Base-by-base conservation (phyloP, 257 asterid species). In the Parsonsia alboflavescens region DNA sequence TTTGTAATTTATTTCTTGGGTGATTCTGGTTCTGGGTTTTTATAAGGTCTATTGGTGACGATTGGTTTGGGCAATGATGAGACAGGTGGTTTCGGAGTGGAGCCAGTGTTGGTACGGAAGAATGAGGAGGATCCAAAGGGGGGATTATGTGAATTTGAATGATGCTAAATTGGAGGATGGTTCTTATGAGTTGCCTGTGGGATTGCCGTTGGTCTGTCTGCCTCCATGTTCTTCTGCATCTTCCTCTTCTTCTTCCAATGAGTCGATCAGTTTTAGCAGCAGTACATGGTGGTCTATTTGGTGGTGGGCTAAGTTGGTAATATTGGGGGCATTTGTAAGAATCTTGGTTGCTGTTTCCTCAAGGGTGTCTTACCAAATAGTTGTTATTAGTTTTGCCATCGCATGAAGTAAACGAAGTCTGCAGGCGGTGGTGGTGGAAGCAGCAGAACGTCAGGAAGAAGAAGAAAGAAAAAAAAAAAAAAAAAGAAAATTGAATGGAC, bases 241-340 rank as follows among this genome's bases (percentile, higher is more conserved):
- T 39, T 72, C 58, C 19, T 52, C 22, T 17, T 17, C 24, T 53
- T 53, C 78, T 17, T 58, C 81, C 2, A 33, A 54, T 24, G 80
- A n/a, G 65, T 13, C 30, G 26, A 52, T 48, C 62, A 73, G 70
- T 65, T 70, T 48, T 19, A 62, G 72, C 70, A 84, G 85, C 17
- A 89, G 85, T 13, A 89, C 86, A 50, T 81, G 84, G 81, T 86
- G 91, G 86, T 89, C 91, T 64, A 49, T 85, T 68, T 94, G 98
- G 98, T 90, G 98, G 99, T 95, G 96, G 98, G 96, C 91, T 58
- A 95, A 95, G 84, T 73, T 90, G 82, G 75, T 86, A 59, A 78
- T 90, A 52, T 81, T 92, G 22, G 77, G 84, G 77, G 30, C 83
- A 10, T 85, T 90, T 74, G 82, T 89, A 11, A 96, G 79, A 66